These are phyloP conservation scores for Dunaliella primolecta DNA, from an alignment of 139 green algal genomes.

Conservation along the genomic window DNA sequence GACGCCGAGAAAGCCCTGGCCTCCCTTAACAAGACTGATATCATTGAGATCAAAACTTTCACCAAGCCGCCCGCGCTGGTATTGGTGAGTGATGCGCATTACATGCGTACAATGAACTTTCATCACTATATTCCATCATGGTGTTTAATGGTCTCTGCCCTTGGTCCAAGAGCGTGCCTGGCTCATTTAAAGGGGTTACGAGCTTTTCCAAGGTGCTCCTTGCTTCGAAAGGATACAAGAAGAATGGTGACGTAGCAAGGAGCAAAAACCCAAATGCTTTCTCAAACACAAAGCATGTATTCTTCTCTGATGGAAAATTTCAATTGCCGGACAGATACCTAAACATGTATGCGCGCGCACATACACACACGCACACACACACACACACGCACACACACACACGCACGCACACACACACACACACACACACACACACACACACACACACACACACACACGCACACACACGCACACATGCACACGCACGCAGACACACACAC, in stretches of 20 bases:
- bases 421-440: background rate
- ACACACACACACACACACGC: slow-evolving; percentile 13
- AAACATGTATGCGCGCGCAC: slow-evolving; percentile 6
- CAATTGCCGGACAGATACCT: no score
- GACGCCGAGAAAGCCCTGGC: slow-evolving; percentile 68
- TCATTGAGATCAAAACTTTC: slow-evolving; percentile 84
- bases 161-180: no score
- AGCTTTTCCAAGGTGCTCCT: no score
- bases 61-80: slow-evolving; percentile 75
- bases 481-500: slow-evolving; percentile 1
- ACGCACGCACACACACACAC: background rate
- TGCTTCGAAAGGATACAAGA: no score
- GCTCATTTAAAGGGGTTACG: no score
- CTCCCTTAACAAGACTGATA: slow-evolving; percentile 80
- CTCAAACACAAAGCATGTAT: no score
- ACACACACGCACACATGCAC: slow-evolving; percentile 20
- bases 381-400: slow-evolving; percentile 17
- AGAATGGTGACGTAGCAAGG: no score
- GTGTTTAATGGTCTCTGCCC: no score
- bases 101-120: background rate
- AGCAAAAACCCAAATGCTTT: no score
- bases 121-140: background rate
- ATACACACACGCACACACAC: slow-evolving; percentile 20
- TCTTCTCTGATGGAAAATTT: no score
- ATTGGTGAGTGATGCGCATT: slow-evolving; percentile 33